Evolutionary conservation across 805 yeast genomes (phyloP), one percentile per base, ranked within the genome.

Genomic region (Pichia californica): DNA sequence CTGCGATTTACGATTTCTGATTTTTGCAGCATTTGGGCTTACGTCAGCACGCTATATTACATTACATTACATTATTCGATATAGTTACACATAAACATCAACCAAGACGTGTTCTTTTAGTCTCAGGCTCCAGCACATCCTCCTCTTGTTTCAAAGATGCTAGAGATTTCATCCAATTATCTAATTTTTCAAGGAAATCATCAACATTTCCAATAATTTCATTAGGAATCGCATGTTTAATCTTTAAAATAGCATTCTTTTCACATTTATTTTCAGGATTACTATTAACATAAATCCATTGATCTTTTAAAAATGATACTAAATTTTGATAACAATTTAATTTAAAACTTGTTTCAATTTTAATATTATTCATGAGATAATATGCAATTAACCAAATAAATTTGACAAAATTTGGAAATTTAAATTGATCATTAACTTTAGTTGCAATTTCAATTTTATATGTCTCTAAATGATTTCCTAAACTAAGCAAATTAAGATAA

Each of bases 401-500:
- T 47, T 69, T 73, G 47, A 78, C 73, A 56, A 88, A 88, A 59
- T 74, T 71, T 0, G 97, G 96, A 53, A 85, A 88, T 40, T 86
- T 71, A 63, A 81, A 88, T 53, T 78, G 77, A 40, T 77, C 71
- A 0, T 88, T 88, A 4, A 88, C 96, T 48, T 75, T 74, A 1
- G 94, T 85, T 8, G 59, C 58, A 38, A 68, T 64, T 57, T 88
- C 97, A 26, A 88, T 69, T 8, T 72, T 66, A 42, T 74, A 74
- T 8, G 87, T 73, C 38, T 66, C 67, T 31, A 86, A 56, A 56
- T 88, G 95, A 50, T 71, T 80, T 18, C 69, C 66, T 49, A 87
- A 62, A 53, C 81, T 81, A 43, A 76, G 63, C 32, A 78, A 57
- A 0, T 94, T 86, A 23, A 88, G 64, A 58, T 81, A 88, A 58